A percentile compares a stretch with the other conserved stretches of the same genome.
Evolutionary conservation across 495 filamentous ascomycete species (phyloP).

Genomic region (Cudoniella acicularis): DNA sequence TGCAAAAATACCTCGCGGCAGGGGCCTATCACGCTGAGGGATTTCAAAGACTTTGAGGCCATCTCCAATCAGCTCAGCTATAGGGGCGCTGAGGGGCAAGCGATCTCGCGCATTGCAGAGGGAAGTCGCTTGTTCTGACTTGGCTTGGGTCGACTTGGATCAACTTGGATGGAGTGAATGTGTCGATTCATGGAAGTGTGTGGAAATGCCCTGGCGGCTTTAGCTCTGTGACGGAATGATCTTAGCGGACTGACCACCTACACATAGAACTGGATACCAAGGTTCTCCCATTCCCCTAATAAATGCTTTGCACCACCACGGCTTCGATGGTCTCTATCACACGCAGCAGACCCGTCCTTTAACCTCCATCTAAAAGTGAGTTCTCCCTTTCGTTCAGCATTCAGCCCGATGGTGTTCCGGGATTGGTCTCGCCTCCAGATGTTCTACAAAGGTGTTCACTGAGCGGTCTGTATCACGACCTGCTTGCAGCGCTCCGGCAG

Average conservation of each 20-base stretch:
- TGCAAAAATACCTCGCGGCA: constrained; percentile 1
- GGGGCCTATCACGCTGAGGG: background rate
- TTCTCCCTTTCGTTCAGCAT: no score
- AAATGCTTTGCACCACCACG: background rate
- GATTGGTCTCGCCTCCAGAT: no score
- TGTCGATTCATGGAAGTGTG: background rate
- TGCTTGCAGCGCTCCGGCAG: constrained; percentile 5
- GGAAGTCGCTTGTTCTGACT: background rate
- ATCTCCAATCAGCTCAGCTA: constrained; percentile 1
- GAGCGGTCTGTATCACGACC: constrained; percentile 16
- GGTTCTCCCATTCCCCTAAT: background rate
- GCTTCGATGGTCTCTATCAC: background rate
- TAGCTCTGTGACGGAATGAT: background rate
- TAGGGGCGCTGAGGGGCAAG: background rate
- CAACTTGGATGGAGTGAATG: background rate
- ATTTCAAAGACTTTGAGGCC: background rate
- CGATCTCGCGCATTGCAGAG: constrained; percentile 10
- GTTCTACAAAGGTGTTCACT: background rate
- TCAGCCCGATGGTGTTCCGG: no score
- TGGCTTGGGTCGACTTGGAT: background rate
- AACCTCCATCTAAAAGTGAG: no score
- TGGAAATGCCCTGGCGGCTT: background rate
- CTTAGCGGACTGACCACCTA: background rate
- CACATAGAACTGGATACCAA: background rate
- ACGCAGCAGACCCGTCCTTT: no score